Conservation (phyloP, 2,329 filamentous ascomycete species). For the Bipolaris zeicola region DNA sequence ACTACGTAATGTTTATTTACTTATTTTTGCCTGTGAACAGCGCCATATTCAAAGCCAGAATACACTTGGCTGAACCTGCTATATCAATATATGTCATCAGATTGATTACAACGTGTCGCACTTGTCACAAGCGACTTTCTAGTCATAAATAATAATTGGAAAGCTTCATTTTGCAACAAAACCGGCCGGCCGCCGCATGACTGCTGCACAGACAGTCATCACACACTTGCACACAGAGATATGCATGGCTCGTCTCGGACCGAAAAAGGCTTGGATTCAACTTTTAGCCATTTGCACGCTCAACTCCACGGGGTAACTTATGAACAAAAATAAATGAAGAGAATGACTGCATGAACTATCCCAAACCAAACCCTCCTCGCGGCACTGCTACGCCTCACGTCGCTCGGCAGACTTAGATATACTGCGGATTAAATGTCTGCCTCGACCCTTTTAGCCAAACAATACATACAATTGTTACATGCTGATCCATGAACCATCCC, state of each 20-base stretch:
- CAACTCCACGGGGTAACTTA: background rate
- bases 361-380: constrained; percentile 27
- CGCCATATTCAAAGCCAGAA: no score
- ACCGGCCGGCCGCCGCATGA: background rate
- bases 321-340: constrained; percentile 21
- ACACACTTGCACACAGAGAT: background rate
- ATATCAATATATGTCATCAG: no score
- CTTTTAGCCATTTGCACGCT: background rate
- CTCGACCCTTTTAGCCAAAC: constrained; percentile 40
- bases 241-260: background rate
- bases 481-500: constrained; percentile 35
- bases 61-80: no score
- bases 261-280: background rate
- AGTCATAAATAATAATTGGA: no score
- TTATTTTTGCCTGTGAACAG: no score
- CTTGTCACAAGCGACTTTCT: no score
- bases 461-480: constrained; percentile 46
- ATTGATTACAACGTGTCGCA: no score
- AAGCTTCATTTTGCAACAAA: no score
- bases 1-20: no score
- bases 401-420: constrained; percentile 30
- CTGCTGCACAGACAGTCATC: background rate
- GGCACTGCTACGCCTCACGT: constrained; percentile 24
- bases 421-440: constrained; percentile 44
- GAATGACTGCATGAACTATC: constrained; percentile 38